A percentile compares a stretch with the other conserved stretches of the same genome.
Evolutionary conservation across 1,284 basidiomycete genomes (phyloP).

Genomic region (Fomitopsis schrenkii): DNA sequence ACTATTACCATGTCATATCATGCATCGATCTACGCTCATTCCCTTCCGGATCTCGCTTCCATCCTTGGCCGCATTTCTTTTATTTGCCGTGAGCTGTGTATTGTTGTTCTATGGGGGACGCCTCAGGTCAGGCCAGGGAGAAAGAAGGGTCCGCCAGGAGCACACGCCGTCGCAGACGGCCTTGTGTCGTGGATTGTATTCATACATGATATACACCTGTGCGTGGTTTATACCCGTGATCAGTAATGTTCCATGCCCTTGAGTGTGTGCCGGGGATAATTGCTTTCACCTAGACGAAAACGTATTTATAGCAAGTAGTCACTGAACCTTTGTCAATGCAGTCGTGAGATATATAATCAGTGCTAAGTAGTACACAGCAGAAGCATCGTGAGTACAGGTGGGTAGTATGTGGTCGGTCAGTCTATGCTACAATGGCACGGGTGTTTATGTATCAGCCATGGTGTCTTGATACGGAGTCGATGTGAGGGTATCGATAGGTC

Average conservation of each 20-base stretch:
- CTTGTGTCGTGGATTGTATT: conserved; percentile 11
- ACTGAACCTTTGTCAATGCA: background rate
- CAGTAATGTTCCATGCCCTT: conserved; percentile 17
- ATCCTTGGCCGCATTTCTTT: conserved; percentile 8
- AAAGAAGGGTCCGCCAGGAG: background rate
- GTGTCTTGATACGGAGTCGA: no score
- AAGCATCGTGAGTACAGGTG: background rate
- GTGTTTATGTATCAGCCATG: background rate
- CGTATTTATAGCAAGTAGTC: background rate
- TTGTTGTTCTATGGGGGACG: background rate
- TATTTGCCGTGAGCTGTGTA: conserved; percentile 1
- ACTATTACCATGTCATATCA: conserved; percentile 12
- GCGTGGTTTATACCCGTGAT: conserved; percentile 22
- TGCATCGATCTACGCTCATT: conserved; percentile 24
- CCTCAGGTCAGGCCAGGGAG: background rate
- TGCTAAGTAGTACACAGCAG: no score
- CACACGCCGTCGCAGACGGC: background rate
- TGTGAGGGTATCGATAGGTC: no score
- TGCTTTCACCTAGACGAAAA: conserved; percentile 6
- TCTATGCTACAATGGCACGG: background rate
- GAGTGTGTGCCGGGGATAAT: background rate
- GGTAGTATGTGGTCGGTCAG: background rate
- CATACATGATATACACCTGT: conserved; percentile 18
- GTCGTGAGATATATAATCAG: no score
- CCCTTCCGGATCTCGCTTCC: conserved; percentile 12